Evolutionary conservation across 2,329 filamentous ascomycete species (phyloP), one percentile per base, ranked within the genome.

Genomic region (Colletotrichum truncatum): DNA sequence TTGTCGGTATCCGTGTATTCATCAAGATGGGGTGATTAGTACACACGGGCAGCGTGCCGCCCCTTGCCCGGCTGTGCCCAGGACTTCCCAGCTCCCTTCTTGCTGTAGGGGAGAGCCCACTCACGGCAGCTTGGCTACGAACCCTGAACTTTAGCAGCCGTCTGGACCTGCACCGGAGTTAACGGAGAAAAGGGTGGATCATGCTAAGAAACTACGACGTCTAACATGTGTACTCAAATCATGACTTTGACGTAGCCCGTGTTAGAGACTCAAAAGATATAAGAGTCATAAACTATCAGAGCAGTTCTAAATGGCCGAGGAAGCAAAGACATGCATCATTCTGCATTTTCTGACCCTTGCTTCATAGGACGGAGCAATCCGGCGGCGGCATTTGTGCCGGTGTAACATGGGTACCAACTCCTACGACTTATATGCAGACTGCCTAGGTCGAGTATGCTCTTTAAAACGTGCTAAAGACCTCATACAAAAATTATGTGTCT

Each of bases 101-200:
- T 25, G 38, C 18, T 55, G 1, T 21, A 18, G n/a, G 48, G n/a
- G 48, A 12, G 18, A 38, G n/a, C 46, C 12, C 48, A 38, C 28
- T 9, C 48, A 45, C 38, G 16, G n/a, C 38, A 34, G 32, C 55
- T 52, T 36, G 61, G 46, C 32, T 30, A 46, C 16, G 39, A 65
- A 54, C 56, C 56, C 56, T 65, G 57, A 23, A 49, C 41, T 32
- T 45, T 45, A 36, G 60, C 53, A 45, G 36, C 34, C 14, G 32
- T 53, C 61, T 54, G 32, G 56, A 62, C 41, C 48, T 65, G 62
- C 57, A 41, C 28, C 62, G 57, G 62, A 62, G 39, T 45, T 65
- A 62, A 62, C 58, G 62, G 62, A 65, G 26, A 49, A 34, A 62
- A 62, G 12, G 36, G 25, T 48, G 48, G 48, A n/a, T 11, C 16